phyloP scores from a whole-genome alignment of 2,329 filamentous ascomycete genomes.

The Sphaerostilbella broomeana region DNA sequence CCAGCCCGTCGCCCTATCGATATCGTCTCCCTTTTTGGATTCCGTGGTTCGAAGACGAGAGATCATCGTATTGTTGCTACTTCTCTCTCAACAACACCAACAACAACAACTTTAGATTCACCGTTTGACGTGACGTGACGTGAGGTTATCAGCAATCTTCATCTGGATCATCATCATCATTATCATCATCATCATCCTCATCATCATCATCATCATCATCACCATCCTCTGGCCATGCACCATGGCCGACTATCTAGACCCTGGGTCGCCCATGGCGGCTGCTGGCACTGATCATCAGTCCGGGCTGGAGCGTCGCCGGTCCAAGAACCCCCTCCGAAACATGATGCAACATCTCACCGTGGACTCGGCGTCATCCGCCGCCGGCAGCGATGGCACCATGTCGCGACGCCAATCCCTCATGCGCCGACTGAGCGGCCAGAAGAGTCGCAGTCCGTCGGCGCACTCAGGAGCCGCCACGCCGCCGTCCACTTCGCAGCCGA shows the following conservation, averaged over 20 bases:
- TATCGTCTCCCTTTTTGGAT: conserved; percentile 3
- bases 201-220: neutral
- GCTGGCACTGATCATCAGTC: conserved; percentile 17
- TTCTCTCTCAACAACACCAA: neutral
- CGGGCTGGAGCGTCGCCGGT: conserved; percentile 25
- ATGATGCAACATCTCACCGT: conserved; percentile 34
- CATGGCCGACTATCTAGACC: conserved; percentile 27
- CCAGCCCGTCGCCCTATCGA: conserved; percentile 7
- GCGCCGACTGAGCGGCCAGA: conserved; percentile 30
- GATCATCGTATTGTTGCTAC: neutral
- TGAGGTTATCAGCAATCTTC: no score
- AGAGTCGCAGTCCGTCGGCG: conserved; percentile 30
- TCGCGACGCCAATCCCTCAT: conserved; percentile 28
- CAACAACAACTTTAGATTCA: neutral
- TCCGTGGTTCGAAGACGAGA: neutral
- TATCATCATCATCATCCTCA: neutral
- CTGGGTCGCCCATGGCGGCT: conserved; percentile 17
- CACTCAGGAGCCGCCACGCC: conserved; percentile 26
- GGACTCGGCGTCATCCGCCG: conserved; percentile 20
- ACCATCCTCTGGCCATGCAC: conserved; percentile 1
- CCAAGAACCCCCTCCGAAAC: conserved; percentile 29
- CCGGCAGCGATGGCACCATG: conserved; percentile 22
- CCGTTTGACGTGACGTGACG: no score
- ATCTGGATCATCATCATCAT: neutral
- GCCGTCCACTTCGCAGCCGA: conserved; percentile 14